Percentiles rank a stretch among this genome's conserved stretches.
These are phyloP conservation scores for Cornus florida DNA, from an alignment of 148 eudicot species.

Conservation along the genomic window DNA sequence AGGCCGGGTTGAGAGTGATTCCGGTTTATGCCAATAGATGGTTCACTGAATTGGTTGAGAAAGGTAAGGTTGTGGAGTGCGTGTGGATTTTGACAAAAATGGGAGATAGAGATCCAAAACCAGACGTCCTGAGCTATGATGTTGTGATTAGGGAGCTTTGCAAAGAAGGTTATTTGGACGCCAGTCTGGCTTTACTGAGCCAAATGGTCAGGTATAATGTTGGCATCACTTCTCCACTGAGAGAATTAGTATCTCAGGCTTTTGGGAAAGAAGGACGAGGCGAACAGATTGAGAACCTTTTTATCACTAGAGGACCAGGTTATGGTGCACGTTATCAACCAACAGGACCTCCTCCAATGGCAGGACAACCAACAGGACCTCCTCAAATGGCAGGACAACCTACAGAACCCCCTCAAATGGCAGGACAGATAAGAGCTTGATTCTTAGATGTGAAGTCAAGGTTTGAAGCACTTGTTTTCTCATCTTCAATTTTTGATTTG, in stretches of 20 bases:
- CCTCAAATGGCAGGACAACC: neutral
- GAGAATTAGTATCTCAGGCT: conserved; percentile 44
- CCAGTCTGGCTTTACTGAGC: conserved; percentile 30
- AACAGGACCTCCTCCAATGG: too few species aligned
- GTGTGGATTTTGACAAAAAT: conserved; percentile 60
- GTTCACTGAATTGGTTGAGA: conserved; percentile 62
- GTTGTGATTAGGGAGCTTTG: conserved; percentile 73
- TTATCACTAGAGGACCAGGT: conserved; percentile 41
- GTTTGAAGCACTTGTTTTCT: neutral
- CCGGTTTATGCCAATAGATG: conserved; percentile 71
- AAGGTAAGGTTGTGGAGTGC: conserved; percentile 54
- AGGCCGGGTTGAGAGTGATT: conserved; percentile 72
- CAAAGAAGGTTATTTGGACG: conserved; percentile 39
- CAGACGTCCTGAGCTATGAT: conserved; percentile 69
- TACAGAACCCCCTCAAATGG: neutral
- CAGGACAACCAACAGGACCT: too few species aligned
- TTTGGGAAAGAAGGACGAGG: conserved; percentile 62
- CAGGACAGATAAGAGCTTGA: neutral
- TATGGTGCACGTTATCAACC: conserved; percentile 6
- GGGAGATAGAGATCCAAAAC: conserved; percentile 78
- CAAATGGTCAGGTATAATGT: conserved; percentile 54
- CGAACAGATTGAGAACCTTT: conserved; percentile 52
- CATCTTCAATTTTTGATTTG: neutral
- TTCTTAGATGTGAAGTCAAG: conserved; percentile 2
- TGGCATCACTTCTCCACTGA: conserved; percentile 49